Conservation (phyloP, 1,284 basidiomycete genomes). For the Cryptococcus sp. region DNA sequence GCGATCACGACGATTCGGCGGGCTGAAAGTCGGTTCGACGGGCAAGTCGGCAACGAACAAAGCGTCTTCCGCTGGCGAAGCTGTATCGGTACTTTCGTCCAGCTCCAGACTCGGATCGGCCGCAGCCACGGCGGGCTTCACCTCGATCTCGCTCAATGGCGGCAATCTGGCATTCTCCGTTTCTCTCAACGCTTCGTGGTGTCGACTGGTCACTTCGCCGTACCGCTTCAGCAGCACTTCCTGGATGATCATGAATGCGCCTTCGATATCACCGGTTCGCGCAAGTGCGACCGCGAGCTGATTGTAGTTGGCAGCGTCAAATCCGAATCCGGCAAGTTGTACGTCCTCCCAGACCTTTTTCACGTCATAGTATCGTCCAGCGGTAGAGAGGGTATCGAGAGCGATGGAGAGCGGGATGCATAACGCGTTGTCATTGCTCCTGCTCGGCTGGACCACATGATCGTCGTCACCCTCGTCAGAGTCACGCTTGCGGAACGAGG, state of each 20-base stretch:
- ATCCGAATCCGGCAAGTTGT: slow-evolving; percentile 69
- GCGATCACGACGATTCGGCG: slow-evolving; percentile 36
- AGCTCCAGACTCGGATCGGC: neutral
- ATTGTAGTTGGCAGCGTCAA: slow-evolving; percentile 94
- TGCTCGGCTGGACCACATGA: neutral
- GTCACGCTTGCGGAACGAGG: slow-evolving; percentile 1
- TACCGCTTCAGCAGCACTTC: slow-evolving; percentile 70
- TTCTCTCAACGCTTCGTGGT: slow-evolving; percentile 25
- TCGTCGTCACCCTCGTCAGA: neutral
- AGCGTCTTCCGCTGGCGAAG: neutral
- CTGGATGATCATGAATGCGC: slow-evolving; percentile 82
- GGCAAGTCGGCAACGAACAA: slow-evolving; percentile 10
- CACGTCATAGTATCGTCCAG: slow-evolving; percentile 66
- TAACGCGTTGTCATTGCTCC: slow-evolving; percentile 58
- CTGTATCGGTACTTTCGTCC: neutral
- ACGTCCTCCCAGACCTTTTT: slow-evolving; percentile 69
- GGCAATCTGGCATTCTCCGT: neutral
- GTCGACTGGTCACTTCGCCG: slow-evolving; percentile 36
- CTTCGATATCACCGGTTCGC: slow-evolving; percentile 73
- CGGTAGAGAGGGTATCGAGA: slow-evolving; percentile 71
- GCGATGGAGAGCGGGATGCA: slow-evolving; percentile 81
- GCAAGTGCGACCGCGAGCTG: slow-evolving; percentile 74
- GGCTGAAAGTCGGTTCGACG: slow-evolving; percentile 19
- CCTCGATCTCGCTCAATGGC: neutral
- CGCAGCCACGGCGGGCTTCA: neutral